Conservation (phyloP, 139 green algal species). For the Penium margaritaceum region DNA sequence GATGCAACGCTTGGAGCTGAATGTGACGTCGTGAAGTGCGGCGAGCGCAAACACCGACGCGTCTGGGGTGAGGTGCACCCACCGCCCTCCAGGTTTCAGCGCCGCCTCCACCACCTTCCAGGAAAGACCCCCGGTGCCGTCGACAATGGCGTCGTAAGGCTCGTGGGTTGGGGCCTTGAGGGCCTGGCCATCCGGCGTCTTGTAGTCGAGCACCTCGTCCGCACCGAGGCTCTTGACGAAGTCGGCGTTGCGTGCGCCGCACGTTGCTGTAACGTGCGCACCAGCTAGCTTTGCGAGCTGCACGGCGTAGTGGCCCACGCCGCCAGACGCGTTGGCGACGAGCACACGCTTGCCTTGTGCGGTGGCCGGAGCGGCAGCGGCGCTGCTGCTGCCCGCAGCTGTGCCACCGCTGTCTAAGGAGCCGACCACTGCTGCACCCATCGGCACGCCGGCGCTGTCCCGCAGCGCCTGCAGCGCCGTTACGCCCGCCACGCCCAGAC, state of each 20-base stretch:
- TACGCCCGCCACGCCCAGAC: neutral
- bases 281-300: conserved; percentile 16
- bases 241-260: conserved; percentile 14
- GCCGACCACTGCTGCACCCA: neutral
- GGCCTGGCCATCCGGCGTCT: neutral
- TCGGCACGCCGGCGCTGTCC: neutral
- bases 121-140: neutral
- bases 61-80: neutral
- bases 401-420: neutral
- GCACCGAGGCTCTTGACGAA: conserved; percentile 2
- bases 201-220: conserved; percentile 22
- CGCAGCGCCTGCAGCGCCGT: conserved; percentile 6
- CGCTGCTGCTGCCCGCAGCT: neutral
- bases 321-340: conserved; percentile 2
- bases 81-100: neutral
- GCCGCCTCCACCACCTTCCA: neutral
- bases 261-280: conserved; percentile 16
- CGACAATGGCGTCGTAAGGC: conserved; percentile 1
- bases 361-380: too few species aligned
- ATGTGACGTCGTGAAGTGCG: neutral
- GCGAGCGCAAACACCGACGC: neutral
- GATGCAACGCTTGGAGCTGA: neutral
- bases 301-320: conserved; percentile 14
- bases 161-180: neutral
- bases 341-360: neutral